A percentile compares a stretch with the other conserved stretches of the same genome.
Conservation (phyloP, 768 basidiomycete genomes). For the Pleurotus eryngii region DNA sequence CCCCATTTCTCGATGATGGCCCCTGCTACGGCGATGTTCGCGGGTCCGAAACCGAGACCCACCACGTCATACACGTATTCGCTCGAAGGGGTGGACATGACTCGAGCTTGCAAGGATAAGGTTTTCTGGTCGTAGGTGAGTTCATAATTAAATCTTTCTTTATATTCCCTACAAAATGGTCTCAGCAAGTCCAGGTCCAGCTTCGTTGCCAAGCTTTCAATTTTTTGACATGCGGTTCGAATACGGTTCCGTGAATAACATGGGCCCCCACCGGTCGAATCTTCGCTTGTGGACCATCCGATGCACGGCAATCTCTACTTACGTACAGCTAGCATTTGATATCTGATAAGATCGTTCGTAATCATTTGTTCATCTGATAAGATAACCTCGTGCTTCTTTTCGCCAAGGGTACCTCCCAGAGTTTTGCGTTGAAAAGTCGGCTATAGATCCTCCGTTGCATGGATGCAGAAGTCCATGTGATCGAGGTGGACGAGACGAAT, state of each 20-base stretch:
- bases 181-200: neutral
- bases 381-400: constrained; percentile 1
- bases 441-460: no score
- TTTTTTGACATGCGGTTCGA: neutral
- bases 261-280: neutral
- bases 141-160: no score
- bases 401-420: neutral
- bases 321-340: neutral
- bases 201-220: neutral
- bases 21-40: constrained; percentile 48
- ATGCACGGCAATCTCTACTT: no score
- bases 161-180: no score
- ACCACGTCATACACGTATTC: constrained; percentile 40
- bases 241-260: constrained; percentile 5
- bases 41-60: constrained; percentile 51
- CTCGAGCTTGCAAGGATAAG: constrained; percentile 1
- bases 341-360: constrained; percentile 2
- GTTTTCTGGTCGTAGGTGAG: no score
- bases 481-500: neutral
- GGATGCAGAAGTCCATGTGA: constrained; percentile 1
- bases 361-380: constrained; percentile 6
- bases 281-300: neutral
- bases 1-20: constrained; percentile 44
- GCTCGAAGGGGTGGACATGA: constrained; percentile 14
- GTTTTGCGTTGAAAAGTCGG: no score